A percentile compares a stretch with the other conserved stretches of the same genome.
Evolutionary conservation across 352 stramenopile species (phyloP).

Genomic region (Pythium grandisporangium): DNA sequence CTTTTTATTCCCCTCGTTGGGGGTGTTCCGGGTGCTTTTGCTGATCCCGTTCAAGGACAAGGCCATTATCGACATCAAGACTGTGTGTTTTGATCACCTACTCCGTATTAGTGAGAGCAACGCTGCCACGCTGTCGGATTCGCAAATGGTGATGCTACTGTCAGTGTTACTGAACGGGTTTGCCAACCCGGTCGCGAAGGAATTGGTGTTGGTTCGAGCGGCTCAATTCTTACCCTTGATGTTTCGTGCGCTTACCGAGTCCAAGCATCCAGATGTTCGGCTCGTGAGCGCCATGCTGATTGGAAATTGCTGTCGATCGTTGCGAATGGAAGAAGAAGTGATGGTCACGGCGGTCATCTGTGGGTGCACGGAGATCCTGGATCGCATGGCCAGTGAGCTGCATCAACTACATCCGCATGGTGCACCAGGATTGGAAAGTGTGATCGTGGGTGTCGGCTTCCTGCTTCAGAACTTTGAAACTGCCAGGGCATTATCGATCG

Average conservation of each 20-base stretch:
- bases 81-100: constrained; percentile 39
- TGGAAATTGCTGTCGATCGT: constrained; percentile 61
- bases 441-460: constrained; percentile 53
- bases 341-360: constrained; percentile 66
- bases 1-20: constrained; percentile 50
- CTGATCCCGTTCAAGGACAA: constrained; percentile 17
- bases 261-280: constrained; percentile 26
- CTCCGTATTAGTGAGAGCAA: constrained; percentile 23
- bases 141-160: constrained; percentile 48
- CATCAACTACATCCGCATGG: too few relatives aligned
- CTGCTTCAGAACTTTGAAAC: constrained; percentile 52
- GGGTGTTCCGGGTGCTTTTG: constrained; percentile 51
- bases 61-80: constrained; percentile 21
- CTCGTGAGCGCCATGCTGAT: constrained; percentile 52
- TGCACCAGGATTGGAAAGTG: constrained; percentile 49
- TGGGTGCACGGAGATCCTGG: constrained; percentile 55
- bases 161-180: constrained; percentile 60
- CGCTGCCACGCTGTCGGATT: constrained; percentile 14
- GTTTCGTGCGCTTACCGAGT: constrained; percentile 41
- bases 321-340: constrained; percentile 57
- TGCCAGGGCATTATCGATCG: constrained; percentile 43
- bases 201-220: constrained; percentile 33
- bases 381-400: constrained; percentile 27
- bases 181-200: constrained; percentile 34
- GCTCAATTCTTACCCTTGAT: constrained; percentile 58